These are phyloP conservation scores for Sungouiella thailandica DNA, from an alignment of 805 yeast genomes.

Conservation along the genomic window DNA sequence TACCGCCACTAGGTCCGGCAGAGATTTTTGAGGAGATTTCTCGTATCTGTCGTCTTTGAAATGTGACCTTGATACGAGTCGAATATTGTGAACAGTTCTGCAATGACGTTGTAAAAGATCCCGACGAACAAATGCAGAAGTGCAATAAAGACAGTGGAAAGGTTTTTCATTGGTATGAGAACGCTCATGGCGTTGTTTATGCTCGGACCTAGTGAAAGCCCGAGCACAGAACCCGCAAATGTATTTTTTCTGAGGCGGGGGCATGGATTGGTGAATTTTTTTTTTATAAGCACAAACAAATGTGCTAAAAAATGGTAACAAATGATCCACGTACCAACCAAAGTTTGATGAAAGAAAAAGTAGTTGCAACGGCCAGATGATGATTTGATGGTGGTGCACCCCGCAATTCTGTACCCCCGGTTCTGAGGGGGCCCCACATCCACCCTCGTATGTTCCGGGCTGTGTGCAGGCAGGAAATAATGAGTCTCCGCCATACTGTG, in stretches of 20 bases:
- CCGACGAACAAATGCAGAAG: conserved; percentile 69
- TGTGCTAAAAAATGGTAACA: not conserved
- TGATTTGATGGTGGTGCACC: not conserved
- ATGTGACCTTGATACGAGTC: conserved; percentile 8
- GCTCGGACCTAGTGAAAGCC: conserved; percentile 76
- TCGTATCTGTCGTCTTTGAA: not conserved
- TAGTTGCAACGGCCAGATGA: no score
- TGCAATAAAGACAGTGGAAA: conserved; percentile 65
- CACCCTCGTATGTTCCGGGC: no score
- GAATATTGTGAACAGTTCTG: conserved; percentile 63
- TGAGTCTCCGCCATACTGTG: no score
- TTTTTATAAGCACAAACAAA: not conserved
- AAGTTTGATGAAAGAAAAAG: not conserved
- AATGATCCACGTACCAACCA: not conserved
- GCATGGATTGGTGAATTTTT: conserved; percentile 2
- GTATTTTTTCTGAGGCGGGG: conserved; percentile 52
- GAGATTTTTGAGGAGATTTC: not conserved
- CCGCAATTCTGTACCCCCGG: conserved; percentile 3
- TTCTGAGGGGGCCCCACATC: conserved; percentile 3
- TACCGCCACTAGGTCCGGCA: not conserved
- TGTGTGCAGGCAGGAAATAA: conserved; percentile 1
- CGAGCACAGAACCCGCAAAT: conserved; percentile 77
- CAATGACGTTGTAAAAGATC: conserved; percentile 74
- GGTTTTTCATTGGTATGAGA: conserved; percentile 81
- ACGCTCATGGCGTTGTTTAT: conserved; percentile 71